Evolutionary conservation across 371 early-diverging fungal genomes (phyloP).

Genomic region (Circinella minor): DNA sequence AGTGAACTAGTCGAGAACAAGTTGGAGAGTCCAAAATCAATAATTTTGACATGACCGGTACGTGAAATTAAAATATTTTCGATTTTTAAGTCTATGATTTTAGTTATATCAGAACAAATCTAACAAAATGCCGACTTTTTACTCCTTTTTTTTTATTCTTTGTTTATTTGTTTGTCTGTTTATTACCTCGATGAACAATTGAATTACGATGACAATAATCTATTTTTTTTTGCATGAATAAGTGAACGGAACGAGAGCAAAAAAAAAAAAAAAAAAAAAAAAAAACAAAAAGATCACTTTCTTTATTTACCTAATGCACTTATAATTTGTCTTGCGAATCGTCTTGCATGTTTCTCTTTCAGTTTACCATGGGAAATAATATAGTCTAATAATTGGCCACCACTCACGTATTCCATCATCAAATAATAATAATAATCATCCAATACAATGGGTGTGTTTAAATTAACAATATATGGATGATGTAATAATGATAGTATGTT

Average conservation of each 20-base stretch:
- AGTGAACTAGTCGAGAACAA: constrained; percentile 79
- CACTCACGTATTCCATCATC: constrained; percentile 91
- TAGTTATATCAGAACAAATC: constrained; percentile 22
- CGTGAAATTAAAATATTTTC: constrained; percentile 25
- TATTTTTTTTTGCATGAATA: constrained; percentile 14
- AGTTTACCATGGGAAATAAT: constrained; percentile 88
- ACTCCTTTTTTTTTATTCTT: neutral
- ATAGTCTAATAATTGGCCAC: constrained; percentile 89
- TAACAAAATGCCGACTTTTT: no score
- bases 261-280: no score
- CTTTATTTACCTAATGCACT: constrained; percentile 74
- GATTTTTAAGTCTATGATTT: constrained; percentile 50
- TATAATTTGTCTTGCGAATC: constrained; percentile 89
- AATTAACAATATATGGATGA: constrained; percentile 85
- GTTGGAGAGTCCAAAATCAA: constrained; percentile 96
- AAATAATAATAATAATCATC: constrained; percentile 82
- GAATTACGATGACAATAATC: constrained; percentile 94
- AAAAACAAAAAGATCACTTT: neutral
- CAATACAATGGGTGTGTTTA: constrained; percentile 84
- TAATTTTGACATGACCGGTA: constrained; percentile 70
- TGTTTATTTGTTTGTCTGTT: neutral
- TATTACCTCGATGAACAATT: constrained; percentile 84
- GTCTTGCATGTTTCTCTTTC: constrained; percentile 85
- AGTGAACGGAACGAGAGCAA: no score
- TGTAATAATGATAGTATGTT: constrained; percentile 87